These are phyloP conservation scores for Macrolepiota albuminosa DNA, from an alignment of 768 basidiomycete genomes.

Conservation along the genomic window DNA sequence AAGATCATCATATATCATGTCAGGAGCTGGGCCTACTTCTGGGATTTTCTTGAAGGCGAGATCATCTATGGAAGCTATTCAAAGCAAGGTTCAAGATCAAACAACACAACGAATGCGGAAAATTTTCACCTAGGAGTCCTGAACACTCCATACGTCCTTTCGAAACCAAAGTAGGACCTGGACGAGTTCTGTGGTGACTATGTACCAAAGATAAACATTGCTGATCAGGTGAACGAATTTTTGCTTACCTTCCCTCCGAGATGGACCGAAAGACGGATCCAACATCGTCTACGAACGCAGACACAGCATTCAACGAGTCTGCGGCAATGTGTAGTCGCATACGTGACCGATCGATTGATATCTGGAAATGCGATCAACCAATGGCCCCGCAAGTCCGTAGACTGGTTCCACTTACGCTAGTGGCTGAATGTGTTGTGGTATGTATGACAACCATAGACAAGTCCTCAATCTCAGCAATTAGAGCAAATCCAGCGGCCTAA, in stretches of 20 bases:
- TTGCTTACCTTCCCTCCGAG: constrained; percentile 19
- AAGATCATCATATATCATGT: constrained; percentile 89
- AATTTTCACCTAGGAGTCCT: constrained; percentile 32
- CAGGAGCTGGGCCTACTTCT: constrained; percentile 73
- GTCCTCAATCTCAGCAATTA: constrained; percentile 54
- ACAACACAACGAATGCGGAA: background rate
- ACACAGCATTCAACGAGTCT: constrained; percentile 62
- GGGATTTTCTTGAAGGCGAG: constrained; percentile 73
- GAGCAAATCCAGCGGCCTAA: constrained; percentile 64
- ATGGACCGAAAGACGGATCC: constrained; percentile 35
- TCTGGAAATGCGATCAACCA: constrained; percentile 28
- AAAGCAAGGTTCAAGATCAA: background rate
- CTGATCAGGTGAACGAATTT: constrained; percentile 10
- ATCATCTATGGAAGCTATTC: constrained; percentile 71
- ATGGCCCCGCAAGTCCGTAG: background rate
- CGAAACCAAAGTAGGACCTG: constrained; percentile 29
- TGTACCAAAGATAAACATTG: background rate
- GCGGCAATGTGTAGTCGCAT: constrained; percentile 71
- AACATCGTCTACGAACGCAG: constrained; percentile 51
- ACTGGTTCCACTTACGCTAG: constrained; percentile 25
- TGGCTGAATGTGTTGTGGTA: constrained; percentile 28
- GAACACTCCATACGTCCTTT: constrained; percentile 12
- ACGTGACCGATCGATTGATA: constrained; percentile 46
- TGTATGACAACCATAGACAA: constrained; percentile 40
- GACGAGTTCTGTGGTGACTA: constrained; percentile 23